Conservation (phyloP, 306 rosid species). For the Boehmeria nivea region DNA sequence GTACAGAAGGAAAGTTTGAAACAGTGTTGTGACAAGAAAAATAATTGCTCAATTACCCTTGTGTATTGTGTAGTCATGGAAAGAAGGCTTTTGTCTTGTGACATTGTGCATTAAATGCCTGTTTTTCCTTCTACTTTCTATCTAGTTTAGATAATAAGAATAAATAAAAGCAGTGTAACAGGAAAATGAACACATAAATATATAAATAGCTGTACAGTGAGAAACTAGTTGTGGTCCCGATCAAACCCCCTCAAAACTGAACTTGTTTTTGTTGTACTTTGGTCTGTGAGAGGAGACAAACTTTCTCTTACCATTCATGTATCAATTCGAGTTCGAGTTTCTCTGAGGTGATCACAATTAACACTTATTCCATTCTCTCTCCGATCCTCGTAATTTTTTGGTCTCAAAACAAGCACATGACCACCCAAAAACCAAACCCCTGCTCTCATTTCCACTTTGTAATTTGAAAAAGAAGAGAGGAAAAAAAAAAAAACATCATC, state of each 20-base stretch:
- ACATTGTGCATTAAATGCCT: slow-evolving; percentile 23
- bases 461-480: slow-evolving; percentile 14
- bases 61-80: not conserved
- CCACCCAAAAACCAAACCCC: not conserved
- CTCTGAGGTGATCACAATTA: too few relatives aligned
- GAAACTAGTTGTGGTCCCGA: too few relatives aligned
- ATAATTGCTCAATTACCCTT: not conserved
- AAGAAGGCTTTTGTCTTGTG: slow-evolving; percentile 9
- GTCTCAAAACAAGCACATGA: too few relatives aligned
- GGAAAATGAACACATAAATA: not conserved
- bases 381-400: too few relatives aligned
- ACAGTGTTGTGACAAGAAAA: too few relatives aligned
- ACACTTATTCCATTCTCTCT: too few relatives aligned
- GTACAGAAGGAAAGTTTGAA: slow-evolving; percentile 6
- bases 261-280: too few relatives aligned
- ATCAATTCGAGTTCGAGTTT: too few relatives aligned
- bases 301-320: too few relatives aligned
- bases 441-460: not conserved
- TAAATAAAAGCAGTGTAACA: not conserved
- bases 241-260: too few relatives aligned
- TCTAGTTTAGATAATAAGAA: not conserved
- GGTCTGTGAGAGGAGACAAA: too few relatives aligned
- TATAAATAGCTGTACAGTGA: not conserved
- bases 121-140: not conserved
- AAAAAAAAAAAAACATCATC: too few relatives aligned